Percentiles rank a stretch among this genome's conserved stretches.
Evolutionary conservation across 495 filamentous ascomycete species (phyloP).

Genomic region (Penicillium dipodomyicola): DNA sequence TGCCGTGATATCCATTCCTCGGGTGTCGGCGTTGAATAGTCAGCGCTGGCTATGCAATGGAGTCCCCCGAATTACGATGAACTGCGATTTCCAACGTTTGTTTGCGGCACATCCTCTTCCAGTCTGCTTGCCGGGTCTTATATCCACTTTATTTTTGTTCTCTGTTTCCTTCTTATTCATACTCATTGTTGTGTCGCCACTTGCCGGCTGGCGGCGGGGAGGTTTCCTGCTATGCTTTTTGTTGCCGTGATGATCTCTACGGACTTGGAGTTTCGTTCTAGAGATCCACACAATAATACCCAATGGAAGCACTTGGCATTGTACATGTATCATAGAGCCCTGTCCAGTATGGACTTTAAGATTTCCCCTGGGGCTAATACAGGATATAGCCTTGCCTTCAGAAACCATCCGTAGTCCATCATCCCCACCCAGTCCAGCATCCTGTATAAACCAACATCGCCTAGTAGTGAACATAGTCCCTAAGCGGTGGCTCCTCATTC

Average conservation of each 20-base stretch:
- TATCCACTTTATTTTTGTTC: conserved; percentile 23
- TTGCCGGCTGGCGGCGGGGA: conserved; percentile 9
- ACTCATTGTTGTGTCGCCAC: background rate
- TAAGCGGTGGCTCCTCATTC: conserved; percentile 9
- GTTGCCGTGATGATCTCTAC: conserved; percentile 10
- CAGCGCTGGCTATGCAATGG: conserved; percentile 19
- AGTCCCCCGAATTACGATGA: conserved; percentile 25
- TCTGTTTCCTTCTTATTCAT: conserved; percentile 5
- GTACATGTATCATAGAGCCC: conserved; percentile 9
- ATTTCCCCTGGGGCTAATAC: background rate
- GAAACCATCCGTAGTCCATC: background rate
- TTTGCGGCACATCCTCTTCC: conserved; percentile 10
- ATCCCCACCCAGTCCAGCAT: too few relatives aligned
- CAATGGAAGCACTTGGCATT: conserved; percentile 23
- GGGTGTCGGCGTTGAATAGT: background rate
- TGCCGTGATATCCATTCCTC: conserved; percentile 4
- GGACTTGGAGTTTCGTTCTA: conserved; percentile 5
- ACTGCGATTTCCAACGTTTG: conserved; percentile 18
- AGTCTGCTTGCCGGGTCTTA: conserved; percentile 20
- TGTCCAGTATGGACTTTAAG: background rate
- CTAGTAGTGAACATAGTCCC: conserved; percentile 1
- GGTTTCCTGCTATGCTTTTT: conserved; percentile 6
- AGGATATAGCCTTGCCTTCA: background rate
- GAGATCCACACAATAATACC: conserved; percentile 24
- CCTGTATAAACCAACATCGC: background rate